Evolutionary conservation across 371 early-diverging fungal genomes (phyloP).

Genomic region (Coemansia sp.): DNA sequence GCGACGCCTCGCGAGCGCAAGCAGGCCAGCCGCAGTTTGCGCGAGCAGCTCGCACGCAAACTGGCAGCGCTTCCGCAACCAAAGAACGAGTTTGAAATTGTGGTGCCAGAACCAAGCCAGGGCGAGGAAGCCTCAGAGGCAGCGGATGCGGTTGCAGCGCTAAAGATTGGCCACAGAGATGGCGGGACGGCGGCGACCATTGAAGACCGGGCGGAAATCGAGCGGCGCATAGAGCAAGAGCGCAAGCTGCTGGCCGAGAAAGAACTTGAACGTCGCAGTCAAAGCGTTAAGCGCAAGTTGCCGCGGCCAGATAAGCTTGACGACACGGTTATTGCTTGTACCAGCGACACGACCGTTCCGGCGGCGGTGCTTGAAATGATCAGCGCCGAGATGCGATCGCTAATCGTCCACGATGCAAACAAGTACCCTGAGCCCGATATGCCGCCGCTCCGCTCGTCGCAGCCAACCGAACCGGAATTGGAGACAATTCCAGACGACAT

Average conservation of each 20-base stretch:
- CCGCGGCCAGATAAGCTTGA: slow-evolving; percentile 68
- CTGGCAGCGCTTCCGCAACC: slow-evolving; percentile 81
- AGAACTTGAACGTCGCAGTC: slow-evolving; percentile 57
- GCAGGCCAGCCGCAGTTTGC: slow-evolving; percentile 38
- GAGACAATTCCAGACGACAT: slow-evolving; percentile 24
- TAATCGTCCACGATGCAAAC: slow-evolving; percentile 68
- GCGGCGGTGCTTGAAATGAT: slow-evolving; percentile 56
- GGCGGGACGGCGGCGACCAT: slow-evolving; percentile 11
- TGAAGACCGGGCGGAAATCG: slow-evolving; percentile 59
- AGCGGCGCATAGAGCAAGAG: slow-evolving; percentile 56
- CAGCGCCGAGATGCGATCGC: slow-evolving; percentile 60
- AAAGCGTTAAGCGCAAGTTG: slow-evolving; percentile 71
- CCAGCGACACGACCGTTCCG: slow-evolving; percentile 43
- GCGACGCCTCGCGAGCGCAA: slow-evolving; percentile 33
- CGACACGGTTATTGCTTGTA: slow-evolving; percentile 18
- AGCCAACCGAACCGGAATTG: neutral
- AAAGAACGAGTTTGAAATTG: slow-evolving; percentile 91
- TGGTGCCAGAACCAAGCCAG: slow-evolving; percentile 66
- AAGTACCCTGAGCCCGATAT: slow-evolving; percentile 67
- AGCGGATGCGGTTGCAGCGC: slow-evolving; percentile 14
- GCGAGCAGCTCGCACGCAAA: slow-evolving; percentile 61
- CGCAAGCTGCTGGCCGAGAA: slow-evolving; percentile 52
- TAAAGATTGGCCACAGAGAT: neutral
- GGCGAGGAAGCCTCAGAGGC: slow-evolving; percentile 1
- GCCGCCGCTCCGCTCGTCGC: slow-evolving; percentile 14